Evolutionary conservation across 306 rosid genomes (phyloP), one percentile per base, ranked within the genome.

Genomic region (Quercus wislizeni): DNA sequence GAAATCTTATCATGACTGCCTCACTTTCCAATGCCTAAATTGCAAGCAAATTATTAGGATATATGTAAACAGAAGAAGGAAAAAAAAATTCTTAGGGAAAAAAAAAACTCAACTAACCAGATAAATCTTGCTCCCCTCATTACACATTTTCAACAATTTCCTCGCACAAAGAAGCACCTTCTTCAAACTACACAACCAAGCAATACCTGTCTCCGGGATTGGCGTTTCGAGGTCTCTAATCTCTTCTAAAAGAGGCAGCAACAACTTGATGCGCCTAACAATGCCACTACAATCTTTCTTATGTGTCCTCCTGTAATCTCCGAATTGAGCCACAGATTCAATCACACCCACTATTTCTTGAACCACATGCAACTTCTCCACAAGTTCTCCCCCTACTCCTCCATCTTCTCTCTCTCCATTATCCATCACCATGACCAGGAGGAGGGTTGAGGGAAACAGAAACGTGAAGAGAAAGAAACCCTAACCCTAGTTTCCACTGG

Each of bases 181-280:
- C 76, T 83, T 86, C 79, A 94, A 83, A 21, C 28, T 67, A 38
- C 27, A 31, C 74, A 93, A 85, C 93, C 92, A 88, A 49, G 21
- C 75, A 38, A 85, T 31, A 46, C 92, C 88, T 19, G 49, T 76
- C 35, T 85, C 78, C 0, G 84, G 79, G 49, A 91, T 49, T 8
- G 89, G 80, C 12, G 63, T 31, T 1, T 73, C 82, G 11, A 88
- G 78, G 25, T 91, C 97, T 2, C 89, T 87, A 15, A 92, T 86
- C 79, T 94, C 97, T 75, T 94, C 97, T 69, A 92, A 33, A 5
- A 94, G 86, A 0, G 98, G 97, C 52, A 85, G 64, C 79, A 94
- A 56, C 33, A 87, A 83, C 86, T 94, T 90, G 83, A 94, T 61
- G 68, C 95, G 92, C 67, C 98, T 87, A 38, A 86, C 90, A 59